Percentiles rank a stretch among this genome's conserved stretches.
phyloP scores from a whole-genome alignment of 495 filamentous ascomycete species.

The Penicillium tannophilum region DNA sequence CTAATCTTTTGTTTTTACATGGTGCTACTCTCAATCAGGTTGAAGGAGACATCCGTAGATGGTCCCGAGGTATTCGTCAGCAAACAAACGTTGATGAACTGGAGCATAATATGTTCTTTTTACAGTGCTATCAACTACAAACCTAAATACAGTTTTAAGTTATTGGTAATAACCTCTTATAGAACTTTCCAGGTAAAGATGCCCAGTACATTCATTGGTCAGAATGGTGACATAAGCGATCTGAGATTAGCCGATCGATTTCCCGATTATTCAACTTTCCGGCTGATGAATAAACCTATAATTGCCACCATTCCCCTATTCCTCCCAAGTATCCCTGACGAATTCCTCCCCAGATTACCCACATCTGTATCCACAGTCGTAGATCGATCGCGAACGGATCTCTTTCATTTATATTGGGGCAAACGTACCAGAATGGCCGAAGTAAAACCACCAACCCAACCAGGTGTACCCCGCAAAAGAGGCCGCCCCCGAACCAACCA shows the following conservation, averaged over 20 bases:
- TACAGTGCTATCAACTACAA: too few species aligned
- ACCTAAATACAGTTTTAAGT: too few species aligned
- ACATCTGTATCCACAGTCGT: not conserved
- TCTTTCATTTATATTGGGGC: not conserved
- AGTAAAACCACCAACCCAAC: not conserved
- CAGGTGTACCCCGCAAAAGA: slow-evolving; percentile 23
- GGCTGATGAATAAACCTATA: slow-evolving; percentile 9
- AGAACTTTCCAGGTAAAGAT: too few species aligned
- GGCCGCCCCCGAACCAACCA: slow-evolving; percentile 29
- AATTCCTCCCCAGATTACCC: not conserved
- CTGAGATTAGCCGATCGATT: not conserved
- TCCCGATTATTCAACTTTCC: slow-evolving; percentile 8
- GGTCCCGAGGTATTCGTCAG: too few species aligned
- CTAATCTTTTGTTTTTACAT: too few species aligned
- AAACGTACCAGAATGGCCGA: not conserved
- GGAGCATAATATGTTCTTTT: too few species aligned
- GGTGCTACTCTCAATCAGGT: too few species aligned
- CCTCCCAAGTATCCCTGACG: not conserved
- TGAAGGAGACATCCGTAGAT: too few species aligned
- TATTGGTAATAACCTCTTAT: too few species aligned
- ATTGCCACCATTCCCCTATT: not conserved
- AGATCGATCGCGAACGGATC: not conserved
- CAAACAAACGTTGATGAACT: too few species aligned
- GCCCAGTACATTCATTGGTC: too few species aligned
- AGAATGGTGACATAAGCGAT: not conserved